phyloP scores from a whole-genome alignment of 2,329 filamentous ascomycete genomes.

The Corinectria fuckeliana region DNA sequence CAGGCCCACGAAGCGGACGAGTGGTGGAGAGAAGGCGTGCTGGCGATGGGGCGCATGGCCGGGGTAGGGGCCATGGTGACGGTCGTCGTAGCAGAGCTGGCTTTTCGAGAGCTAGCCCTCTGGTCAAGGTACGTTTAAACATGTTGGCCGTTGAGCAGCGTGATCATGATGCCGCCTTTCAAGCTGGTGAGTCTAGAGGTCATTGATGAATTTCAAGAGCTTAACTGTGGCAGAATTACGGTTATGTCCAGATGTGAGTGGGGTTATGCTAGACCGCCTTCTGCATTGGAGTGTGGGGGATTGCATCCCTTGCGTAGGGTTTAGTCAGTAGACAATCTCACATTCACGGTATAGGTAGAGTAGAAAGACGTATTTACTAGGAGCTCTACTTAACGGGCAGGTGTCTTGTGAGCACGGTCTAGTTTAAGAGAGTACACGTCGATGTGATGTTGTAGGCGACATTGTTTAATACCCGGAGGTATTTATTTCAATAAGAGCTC shows the following conservation, averaged over 20 bases:
- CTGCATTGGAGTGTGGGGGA: conserved; percentile 7
- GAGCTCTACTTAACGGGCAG: too few species aligned
- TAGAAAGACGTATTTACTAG: not conserved
- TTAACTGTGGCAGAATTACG: conserved; percentile 26
- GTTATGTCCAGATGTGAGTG: conserved; percentile 20
- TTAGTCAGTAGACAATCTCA: not conserved
- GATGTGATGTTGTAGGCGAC: not conserved
- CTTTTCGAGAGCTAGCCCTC: conserved; percentile 24
- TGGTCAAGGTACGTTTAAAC: conserved; percentile 26
- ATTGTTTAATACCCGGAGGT: not conserved
- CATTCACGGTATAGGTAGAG: not conserved
- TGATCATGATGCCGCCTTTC: conserved; percentile 19
- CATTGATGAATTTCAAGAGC: conserved; percentile 15
- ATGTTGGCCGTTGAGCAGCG: conserved; percentile 24
- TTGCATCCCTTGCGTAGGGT: not conserved
- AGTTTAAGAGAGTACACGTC: not conserved
- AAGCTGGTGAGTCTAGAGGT: conserved; percentile 15
- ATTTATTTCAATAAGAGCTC: conserved; percentile 5
- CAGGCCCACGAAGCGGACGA: conserved; percentile 42
- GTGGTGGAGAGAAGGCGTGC: conserved; percentile 58
- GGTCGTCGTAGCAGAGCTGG: conserved; percentile 4
- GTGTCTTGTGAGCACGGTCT: not conserved
- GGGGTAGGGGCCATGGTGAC: not conserved
- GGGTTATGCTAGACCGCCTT: conserved; percentile 34
- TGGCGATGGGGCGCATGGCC: conserved; percentile 3